Conservation (phyloP, 1,139 yeast species). For the Lodderomyces metapsilosis region DNA sequence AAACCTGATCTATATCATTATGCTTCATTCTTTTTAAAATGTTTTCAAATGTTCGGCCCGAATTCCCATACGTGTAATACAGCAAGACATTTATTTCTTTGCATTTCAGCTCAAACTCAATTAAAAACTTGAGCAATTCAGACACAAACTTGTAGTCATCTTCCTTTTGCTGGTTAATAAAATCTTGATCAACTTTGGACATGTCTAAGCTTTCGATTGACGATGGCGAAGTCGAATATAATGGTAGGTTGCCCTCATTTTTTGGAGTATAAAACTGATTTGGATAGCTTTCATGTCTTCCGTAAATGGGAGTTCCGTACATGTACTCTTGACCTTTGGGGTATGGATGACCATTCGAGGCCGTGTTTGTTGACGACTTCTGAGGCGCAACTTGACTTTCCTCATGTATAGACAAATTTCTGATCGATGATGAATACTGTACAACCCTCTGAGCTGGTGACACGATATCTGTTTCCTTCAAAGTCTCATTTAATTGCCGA, state of each 20-base stretch:
- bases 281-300: conserved; percentile 15
- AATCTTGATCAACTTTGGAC: conserved; percentile 2
- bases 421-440: conserved; percentile 5
- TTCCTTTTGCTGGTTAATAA: background rate
- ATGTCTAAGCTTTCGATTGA: conserved; percentile 9
- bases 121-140: conserved; percentile 13
- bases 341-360: background rate
- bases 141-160: conserved; percentile 10
- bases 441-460: conserved; percentile 5
- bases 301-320: conserved; percentile 11
- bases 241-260: conserved; percentile 7
- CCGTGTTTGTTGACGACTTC: background rate
- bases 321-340: conserved; percentile 10
- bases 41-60: background rate
- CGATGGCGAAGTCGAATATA: conserved; percentile 8
- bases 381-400: background rate
- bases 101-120: conserved; percentile 13
- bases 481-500: conserved; percentile 15
- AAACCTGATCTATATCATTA: conserved; percentile 12
- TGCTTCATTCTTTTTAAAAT: conserved; percentile 4
- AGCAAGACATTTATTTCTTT: conserved; percentile 7
- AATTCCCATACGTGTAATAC: conserved; percentile 4
- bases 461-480: conserved; percentile 11
- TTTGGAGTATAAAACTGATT: conserved; percentile 13
- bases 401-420: conserved; percentile 3